Evolutionary conservation across 148 eudicot species (phyloP).

Genomic region (Beta vulgaris): DNA sequence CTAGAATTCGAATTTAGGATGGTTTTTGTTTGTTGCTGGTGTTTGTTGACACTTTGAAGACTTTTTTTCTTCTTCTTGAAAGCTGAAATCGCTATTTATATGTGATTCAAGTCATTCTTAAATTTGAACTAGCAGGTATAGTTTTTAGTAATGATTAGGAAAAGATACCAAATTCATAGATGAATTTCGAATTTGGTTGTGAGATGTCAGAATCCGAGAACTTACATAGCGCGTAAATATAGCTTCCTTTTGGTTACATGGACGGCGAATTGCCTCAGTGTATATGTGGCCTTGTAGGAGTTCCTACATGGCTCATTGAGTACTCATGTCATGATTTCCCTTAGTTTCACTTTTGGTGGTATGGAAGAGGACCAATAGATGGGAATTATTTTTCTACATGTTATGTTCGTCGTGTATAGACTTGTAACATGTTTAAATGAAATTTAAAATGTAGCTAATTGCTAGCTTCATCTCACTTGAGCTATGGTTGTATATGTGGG

Average conservation of each 20-base stretch:
- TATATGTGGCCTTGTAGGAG: not conserved
- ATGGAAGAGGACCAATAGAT: not conserved
- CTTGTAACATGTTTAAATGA: not conserved
- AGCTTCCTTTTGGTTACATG: not conserved
- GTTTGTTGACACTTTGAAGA: no score
- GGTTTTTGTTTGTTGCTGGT: not conserved
- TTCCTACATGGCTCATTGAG: not conserved
- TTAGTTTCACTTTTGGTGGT: no score
- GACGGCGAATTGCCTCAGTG: not conserved
- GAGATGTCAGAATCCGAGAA: not conserved
- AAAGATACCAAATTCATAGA: not conserved
- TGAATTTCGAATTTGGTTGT: not conserved
- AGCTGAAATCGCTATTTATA: no score
- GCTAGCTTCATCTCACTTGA: not conserved
- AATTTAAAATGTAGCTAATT: not conserved
- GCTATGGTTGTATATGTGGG: not conserved
- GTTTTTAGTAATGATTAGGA: not conserved
- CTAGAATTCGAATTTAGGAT: not conserved
- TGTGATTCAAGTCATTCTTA: not conserved
- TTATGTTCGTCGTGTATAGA: no score
- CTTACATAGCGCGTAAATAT: not conserved
- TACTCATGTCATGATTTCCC: no score
- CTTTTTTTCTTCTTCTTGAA: not conserved
- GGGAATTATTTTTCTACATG: not conserved
- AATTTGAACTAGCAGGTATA: not conserved